These are phyloP conservation scores for Gastrolobium bilobum DNA, from an alignment of 306 rosid genomes.

Conservation along the genomic window DNA sequence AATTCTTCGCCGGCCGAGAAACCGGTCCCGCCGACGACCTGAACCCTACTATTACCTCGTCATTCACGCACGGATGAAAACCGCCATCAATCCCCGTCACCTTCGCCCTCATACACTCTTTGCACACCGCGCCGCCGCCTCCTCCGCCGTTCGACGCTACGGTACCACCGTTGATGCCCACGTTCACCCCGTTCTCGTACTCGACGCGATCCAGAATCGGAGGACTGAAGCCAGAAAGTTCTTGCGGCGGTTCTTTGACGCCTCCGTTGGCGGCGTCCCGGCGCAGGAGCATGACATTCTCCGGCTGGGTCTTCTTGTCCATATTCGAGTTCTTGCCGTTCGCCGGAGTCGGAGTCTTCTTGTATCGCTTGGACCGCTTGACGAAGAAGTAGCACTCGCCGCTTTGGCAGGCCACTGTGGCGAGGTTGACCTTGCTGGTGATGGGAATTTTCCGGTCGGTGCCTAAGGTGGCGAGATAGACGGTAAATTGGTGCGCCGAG, in stretches of 20 bases:
- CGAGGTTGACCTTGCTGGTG: constrained; percentile 65
- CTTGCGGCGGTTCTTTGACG: neutral
- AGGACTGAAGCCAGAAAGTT: neutral
- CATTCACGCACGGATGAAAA: constrained; percentile 71
- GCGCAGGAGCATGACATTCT: constrained; percentile 28
- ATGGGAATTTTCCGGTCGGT: constrained; percentile 59
- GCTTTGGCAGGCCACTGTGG: constrained; percentile 42
- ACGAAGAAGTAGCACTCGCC: constrained; percentile 57
- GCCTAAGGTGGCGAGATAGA: constrained; percentile 51
- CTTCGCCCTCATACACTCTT: constrained; percentile 55
- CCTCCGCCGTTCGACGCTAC: neutral
- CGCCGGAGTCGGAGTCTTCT: constrained; percentile 26
- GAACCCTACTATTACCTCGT: constrained; percentile 57
- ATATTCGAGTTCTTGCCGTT: neutral
- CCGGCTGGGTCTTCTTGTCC: neutral
- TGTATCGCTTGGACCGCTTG: constrained; percentile 56
- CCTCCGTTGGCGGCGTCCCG: neutral
- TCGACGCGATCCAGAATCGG: constrained; percentile 28
- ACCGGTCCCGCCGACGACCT: constrained; percentile 72
- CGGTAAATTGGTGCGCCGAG: constrained; percentile 63
- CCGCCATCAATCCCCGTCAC: constrained; percentile 38
- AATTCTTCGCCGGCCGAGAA: constrained; percentile 56
- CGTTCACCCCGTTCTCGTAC: constrained; percentile 45
- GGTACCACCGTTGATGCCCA: constrained; percentile 31
- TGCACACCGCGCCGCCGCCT: constrained; percentile 38